phyloP scores from a whole-genome alignment of 495 filamentous ascomycete genomes.

The Trichoderma gamsii region DNA sequence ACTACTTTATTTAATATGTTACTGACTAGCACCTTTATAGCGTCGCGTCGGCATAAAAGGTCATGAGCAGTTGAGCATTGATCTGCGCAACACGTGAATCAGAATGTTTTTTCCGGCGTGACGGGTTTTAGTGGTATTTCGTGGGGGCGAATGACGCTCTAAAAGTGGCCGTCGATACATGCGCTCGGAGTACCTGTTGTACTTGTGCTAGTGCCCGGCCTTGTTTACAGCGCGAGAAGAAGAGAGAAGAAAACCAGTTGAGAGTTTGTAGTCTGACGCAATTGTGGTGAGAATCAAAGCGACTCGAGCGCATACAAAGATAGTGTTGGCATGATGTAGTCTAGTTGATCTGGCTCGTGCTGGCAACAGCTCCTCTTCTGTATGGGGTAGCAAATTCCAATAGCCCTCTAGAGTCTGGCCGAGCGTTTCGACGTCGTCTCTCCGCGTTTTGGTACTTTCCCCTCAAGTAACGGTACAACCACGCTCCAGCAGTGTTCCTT shows the following conservation, averaged over 20 bases:
- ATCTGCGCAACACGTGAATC: constrained; percentile 7
- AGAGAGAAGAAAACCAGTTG: neutral
- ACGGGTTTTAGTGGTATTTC: neutral
- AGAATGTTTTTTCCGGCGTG: neutral
- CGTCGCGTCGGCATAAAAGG: neutral
- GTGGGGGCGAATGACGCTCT: neutral
- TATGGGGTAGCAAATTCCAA: neutral
- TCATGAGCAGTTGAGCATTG: constrained; percentile 8
- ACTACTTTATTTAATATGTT: no score
- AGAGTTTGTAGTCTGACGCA: neutral
- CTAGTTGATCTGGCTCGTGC: no score
- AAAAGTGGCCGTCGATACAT: neutral
- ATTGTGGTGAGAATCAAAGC: no score
- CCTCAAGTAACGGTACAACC: no score
- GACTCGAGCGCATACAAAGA: no score
- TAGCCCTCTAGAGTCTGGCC: neutral
- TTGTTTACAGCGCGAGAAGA: neutral
- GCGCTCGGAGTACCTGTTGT: neutral
- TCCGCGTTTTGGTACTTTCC: no score
- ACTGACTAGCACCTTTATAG: neutral
- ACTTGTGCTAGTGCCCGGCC: neutral
- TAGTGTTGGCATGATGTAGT: no score
- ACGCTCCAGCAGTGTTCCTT: no score
- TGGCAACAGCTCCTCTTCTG: no score
- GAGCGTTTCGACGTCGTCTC: no score